Percentiles rank a stretch among this genome's conserved stretches.
Evolutionary conservation across 257 asterid species (phyloP).

Genomic region (Primulina eburnea): DNA sequence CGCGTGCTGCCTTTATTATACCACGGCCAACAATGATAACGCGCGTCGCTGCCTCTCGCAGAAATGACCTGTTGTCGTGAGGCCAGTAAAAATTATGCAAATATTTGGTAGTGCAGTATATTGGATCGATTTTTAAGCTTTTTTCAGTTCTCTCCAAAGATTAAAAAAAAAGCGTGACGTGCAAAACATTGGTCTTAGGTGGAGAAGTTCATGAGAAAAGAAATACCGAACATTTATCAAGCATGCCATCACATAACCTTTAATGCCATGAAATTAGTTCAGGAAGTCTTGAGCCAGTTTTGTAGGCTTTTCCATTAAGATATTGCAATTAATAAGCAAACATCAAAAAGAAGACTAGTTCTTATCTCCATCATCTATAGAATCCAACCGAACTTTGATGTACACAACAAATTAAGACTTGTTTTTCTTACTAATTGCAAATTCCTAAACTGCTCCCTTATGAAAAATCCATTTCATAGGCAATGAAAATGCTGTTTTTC

Average conservation of each 20-base stretch:
- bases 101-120: background rate
- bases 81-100: background rate
- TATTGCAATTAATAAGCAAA: background rate
- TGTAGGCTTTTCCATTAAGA: background rate
- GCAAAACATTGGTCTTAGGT: background rate
- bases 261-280: background rate
- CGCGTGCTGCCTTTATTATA: slow-evolving; percentile 80
- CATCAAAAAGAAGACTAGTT: background rate
- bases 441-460: background rate
- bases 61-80: slow-evolving; percentile 64
- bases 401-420: background rate
- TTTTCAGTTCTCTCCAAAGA: background rate
- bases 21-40: slow-evolving; percentile 96
- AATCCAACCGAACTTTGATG: background rate
- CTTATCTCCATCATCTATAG: background rate
- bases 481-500: background rate
- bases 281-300: background rate
- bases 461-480: background rate
- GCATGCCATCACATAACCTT: background rate
- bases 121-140: background rate
- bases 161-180: background rate
- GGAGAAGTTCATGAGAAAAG: background rate
- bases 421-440: background rate
- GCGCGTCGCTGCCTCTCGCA: slow-evolving; percentile 85
- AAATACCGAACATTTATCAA: background rate